Evolutionary conservation across 805 yeast genomes (phyloP).

Genomic region (Komagataella pastoris): DNA sequence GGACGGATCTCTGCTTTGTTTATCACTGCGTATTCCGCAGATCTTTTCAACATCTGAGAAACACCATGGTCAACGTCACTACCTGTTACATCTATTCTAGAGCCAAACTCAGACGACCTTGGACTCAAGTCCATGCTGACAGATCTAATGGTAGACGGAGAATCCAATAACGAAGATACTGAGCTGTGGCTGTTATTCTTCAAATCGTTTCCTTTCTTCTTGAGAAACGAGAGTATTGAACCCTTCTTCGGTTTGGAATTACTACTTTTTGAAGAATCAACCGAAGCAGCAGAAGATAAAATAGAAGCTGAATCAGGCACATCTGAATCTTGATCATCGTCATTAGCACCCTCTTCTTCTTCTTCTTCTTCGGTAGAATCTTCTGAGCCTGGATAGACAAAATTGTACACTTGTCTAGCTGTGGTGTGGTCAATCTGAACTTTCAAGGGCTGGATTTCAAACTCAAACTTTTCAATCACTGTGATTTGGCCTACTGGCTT

Average conservation of each 20-base stretch:
- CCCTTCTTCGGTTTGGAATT: neutral
- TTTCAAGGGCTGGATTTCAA: constrained; percentile 54
- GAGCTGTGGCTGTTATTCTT: neutral
- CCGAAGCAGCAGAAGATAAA: neutral
- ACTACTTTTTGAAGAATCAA: neutral
- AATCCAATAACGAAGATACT: neutral
- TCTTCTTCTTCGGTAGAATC: neutral
- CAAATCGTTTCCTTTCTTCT: neutral
- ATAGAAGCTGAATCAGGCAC: neutral
- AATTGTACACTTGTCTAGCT: constrained; percentile 46
- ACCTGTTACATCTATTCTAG: neutral
- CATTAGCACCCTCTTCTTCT: neutral
- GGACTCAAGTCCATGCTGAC: neutral
- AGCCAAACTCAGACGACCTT: neutral
- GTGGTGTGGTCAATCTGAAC: constrained; percentile 63
- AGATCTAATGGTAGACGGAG: neutral
- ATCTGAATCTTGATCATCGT: neutral
- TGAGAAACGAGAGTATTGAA: neutral
- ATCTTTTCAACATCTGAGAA: constrained; percentile 59
- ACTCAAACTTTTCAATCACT: constrained; percentile 53
- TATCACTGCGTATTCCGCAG: constrained; percentile 61
- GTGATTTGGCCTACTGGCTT: constrained; percentile 85
- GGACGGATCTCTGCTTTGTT: constrained; percentile 39
- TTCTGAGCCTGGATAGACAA: constrained; percentile 46
- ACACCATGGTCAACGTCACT: constrained; percentile 7